Base-by-base conservation (phyloP, 306 rosid genomes). In the Lathyrus sativus region DNA sequence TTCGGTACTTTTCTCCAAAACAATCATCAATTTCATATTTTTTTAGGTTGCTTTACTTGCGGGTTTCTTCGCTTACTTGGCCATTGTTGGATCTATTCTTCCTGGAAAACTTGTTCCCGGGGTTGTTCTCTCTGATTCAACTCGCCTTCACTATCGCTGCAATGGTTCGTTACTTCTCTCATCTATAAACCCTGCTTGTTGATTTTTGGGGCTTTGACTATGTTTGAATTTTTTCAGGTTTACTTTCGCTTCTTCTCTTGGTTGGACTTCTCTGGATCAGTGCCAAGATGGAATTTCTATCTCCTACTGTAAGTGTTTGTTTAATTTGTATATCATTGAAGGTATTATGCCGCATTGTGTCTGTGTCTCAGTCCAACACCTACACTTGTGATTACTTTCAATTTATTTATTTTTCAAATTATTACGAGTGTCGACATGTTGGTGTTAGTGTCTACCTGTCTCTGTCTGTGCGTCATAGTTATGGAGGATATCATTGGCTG, bases 111-210 rank as follows among this genome's bases (percentile, higher is more conserved):
- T 85, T 57, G 81, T 93, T 59, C 87, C 87, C 28, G 98, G 96
- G 19, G 90, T 78, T 53, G 72, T 67, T 56, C 83, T 90, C 28
- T 76, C 78, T 0, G 99, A 93, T 62, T 81, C 84, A 7, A 70
- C 90, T 62, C 96, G 91, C 65, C 89, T 95, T 60, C 87, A 80
- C 11, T 90, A 95, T 80, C 89, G 91, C 55, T 90, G 99, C 95
- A 95, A 90, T 81, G 97, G 97, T 93, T 53, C 14, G 8, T 53
- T 53, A 22, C 8, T 33, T 33, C 6, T 46, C 19, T 15, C 6
- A 31, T 71, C 81, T 65, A 19, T 49, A 56, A 33, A 6, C 45
- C 49, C 14, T 39, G 35, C 17, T 24, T 45, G 9, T 8, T 38
- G 60, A 18, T 49, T 48, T 26, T n/a, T 68, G 38, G 12, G 58